These are phyloP conservation scores for Penicillium arizonense DNA, from an alignment of 495 filamentous ascomycete genomes.

Conservation along the genomic window DNA sequence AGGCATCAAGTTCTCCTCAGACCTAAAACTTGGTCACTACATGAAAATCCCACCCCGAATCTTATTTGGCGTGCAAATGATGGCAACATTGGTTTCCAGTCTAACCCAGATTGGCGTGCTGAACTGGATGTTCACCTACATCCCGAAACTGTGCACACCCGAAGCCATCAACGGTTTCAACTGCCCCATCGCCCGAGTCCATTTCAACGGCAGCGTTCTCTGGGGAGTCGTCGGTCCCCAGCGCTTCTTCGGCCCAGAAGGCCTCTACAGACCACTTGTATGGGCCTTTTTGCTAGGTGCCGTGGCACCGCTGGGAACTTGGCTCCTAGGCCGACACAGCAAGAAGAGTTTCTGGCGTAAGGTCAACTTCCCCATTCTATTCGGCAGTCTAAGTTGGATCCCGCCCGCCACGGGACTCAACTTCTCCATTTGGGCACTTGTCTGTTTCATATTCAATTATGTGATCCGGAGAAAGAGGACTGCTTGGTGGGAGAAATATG, in stretches of 20 bases:
- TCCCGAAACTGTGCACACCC: conserved; percentile 73
- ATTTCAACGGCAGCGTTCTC: conserved; percentile 86
- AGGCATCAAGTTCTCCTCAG: conserved; percentile 48
- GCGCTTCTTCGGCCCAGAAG: conserved; percentile 67
- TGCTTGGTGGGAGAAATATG: conserved; percentile 87
- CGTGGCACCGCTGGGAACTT: conserved; percentile 64
- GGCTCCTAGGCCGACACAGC: conserved; percentile 55
- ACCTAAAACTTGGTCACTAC: conserved; percentile 77
- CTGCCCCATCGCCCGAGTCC: conserved; percentile 82
- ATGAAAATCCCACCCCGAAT: conserved; percentile 86
- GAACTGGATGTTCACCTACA: conserved; percentile 84
- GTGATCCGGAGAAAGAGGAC: conserved; percentile 60
- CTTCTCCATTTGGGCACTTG: conserved; percentile 45
- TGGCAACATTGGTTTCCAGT: conserved; percentile 74
- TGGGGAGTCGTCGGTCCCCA: conserved; percentile 83
- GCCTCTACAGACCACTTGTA: conserved; percentile 55
- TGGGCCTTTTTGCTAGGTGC: conserved; percentile 80
- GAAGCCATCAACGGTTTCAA: conserved; percentile 81
- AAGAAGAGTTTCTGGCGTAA: conserved; percentile 42
- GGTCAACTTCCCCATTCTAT: conserved; percentile 45
- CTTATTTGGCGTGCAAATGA: conserved; percentile 76
- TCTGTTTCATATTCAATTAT: conserved; percentile 82
- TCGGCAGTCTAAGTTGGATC: conserved; percentile 61
- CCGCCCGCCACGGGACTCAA: conserved; percentile 60
- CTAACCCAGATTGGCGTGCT: conserved; percentile 79